Percentiles rank a stretch among this genome's conserved stretches.
phyloP scores from a whole-genome alignment of 2,329 filamentous ascomycete species.

The Alternaria arbusti region DNA sequence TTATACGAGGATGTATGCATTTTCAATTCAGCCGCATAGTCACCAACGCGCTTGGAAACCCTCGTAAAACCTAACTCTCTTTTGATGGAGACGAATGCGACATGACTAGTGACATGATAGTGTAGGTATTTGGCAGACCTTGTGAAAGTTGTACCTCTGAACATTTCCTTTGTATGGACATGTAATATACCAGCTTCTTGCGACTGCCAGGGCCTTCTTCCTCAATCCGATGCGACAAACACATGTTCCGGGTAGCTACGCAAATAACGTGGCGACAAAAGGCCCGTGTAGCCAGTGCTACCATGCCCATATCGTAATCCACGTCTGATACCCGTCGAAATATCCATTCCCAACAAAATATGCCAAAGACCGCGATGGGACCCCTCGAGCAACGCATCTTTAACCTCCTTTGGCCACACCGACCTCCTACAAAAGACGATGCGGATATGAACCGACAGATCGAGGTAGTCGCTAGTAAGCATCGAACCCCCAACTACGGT shows the following conservation, averaged over 20 bases:
- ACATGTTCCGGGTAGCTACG: not conserved
- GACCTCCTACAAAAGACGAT: not conserved
- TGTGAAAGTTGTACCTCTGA: not conserved
- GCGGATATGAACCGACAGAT: not conserved
- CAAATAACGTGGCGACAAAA: not conserved
- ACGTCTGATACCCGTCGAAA: not conserved
- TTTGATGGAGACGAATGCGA: not conserved
- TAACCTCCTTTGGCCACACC: not conserved
- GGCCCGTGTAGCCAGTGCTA: not conserved
- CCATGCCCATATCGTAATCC: not conserved
- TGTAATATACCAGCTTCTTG: not conserved
- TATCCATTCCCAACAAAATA: not conserved
- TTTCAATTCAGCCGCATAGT: not conserved
- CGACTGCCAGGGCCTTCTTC: not conserved
- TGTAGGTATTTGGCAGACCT: not conserved
- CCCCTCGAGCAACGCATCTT: not conserved
- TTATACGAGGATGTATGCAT: not conserved
- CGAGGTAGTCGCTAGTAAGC: not conserved
- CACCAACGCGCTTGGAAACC: not conserved
- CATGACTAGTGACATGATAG: not conserved
- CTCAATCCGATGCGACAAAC: not conserved
- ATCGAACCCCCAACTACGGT: not conserved
- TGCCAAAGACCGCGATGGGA: not conserved
- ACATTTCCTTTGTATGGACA: not conserved
- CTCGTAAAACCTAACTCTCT: not conserved